These are phyloP conservation scores for Diversispora epigaea DNA, from an alignment of 192 early-diverging fungal genomes.

Conservation along the genomic window DNA sequence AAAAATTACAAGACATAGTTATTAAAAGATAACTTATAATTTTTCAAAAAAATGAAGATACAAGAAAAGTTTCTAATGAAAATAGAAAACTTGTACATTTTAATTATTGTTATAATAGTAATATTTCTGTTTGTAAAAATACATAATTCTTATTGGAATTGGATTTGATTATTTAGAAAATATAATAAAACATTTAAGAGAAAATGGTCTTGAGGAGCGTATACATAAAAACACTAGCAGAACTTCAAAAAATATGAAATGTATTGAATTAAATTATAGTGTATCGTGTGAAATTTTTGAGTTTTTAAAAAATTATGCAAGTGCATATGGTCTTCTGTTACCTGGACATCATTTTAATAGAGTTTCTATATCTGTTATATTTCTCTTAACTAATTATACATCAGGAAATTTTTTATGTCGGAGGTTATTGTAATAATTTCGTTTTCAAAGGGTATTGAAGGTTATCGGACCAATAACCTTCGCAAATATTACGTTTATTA, in stretches of 20 bases:
- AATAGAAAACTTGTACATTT: not conserved
- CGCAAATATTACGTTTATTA: no score
- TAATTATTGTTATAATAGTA: not conserved
- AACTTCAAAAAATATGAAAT: not conserved
- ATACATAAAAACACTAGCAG: not conserved
- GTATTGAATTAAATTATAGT: not conserved
- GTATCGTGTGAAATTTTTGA: not conserved
- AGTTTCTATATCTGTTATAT: not conserved
- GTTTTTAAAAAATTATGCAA: conserved; percentile 1
- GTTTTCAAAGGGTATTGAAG: no score
- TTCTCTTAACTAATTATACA: not conserved
- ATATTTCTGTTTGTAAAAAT: not conserved
- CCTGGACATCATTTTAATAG: not conserved
- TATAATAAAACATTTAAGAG: not conserved
- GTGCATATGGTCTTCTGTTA: not conserved
- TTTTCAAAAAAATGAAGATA: not conserved
- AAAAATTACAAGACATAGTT: not conserved
- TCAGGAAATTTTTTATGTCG: no score
- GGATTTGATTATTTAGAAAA: not conserved
- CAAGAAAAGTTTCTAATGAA: not conserved
- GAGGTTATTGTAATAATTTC: no score
- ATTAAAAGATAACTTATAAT: not conserved
- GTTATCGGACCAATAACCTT: no score
- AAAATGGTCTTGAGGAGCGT: not conserved
- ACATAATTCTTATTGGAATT: not conserved